These are phyloP conservation scores for Oryza officinalis DNA, from an alignment of 176 grass and related monocot species.

Conservation along the genomic window DNA sequence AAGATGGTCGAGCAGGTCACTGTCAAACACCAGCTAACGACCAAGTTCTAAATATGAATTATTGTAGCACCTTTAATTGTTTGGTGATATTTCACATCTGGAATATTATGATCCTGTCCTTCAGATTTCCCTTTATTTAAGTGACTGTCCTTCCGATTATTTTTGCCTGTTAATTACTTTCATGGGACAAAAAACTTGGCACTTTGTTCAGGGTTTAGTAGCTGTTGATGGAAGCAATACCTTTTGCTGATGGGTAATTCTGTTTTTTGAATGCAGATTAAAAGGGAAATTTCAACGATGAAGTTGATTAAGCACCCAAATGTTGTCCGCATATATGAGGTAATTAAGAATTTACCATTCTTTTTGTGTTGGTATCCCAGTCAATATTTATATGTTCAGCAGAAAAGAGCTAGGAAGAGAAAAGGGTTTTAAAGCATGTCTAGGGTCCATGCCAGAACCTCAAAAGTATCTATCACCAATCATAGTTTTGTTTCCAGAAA, in stretches of 20 bases:
- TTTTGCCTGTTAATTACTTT: background rate
- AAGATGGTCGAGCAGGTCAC: conserved; percentile 93
- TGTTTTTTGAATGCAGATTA: conserved; percentile 69
- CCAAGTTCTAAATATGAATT: conserved; percentile 19
- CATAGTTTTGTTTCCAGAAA: background rate
- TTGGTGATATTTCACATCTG: conserved; percentile 37
- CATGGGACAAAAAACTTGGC: background rate
- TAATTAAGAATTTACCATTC: background rate
- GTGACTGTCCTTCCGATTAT: background rate
- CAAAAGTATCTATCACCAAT: background rate
- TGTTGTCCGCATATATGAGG: conserved; percentile 90
- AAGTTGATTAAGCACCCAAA: conserved; percentile 98
- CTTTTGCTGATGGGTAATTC: conserved; percentile 14
- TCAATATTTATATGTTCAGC: background rate
- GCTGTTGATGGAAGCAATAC: background rate
- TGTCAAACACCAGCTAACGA: background rate
- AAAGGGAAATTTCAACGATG: conserved; percentile 94
- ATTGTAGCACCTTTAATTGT: conserved; percentile 15
- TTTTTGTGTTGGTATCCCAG: background rate
- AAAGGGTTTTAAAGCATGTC: no score
- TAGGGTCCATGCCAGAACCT: no score
- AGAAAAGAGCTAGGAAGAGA: background rate
- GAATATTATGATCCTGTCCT: background rate
- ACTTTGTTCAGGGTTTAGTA: conserved; percentile 18
- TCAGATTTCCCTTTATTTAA: background rate